These are phyloP conservation scores for Castanea mollissima DNA, from an alignment of 306 rosid genomes.

Conservation along the genomic window DNA sequence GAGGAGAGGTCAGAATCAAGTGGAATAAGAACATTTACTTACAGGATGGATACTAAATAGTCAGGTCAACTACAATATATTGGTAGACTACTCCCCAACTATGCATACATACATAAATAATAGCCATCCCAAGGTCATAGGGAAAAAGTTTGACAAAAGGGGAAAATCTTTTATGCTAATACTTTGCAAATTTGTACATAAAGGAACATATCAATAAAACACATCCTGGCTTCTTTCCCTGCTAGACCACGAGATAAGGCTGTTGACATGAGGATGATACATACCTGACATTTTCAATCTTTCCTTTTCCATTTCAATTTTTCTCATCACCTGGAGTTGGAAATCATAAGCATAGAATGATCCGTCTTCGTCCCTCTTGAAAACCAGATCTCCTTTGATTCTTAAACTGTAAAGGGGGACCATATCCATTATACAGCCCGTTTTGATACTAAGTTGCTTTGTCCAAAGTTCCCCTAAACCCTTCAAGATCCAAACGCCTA, in stretches of 20 bases:
- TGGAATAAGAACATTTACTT: neutral
- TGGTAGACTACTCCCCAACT: neutral
- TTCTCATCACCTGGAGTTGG: conserved; percentile 27
- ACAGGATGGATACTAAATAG: neutral
- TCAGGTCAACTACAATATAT: neutral
- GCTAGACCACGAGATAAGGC: conserved; percentile 45
- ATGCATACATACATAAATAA: neutral
- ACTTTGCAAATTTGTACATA: neutral
- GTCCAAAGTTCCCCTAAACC: conserved; percentile 41
- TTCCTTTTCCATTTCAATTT: conserved; percentile 10
- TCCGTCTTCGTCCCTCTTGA: conserved; percentile 33
- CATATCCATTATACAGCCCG: conserved; percentile 38
- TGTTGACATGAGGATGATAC: conserved; percentile 42
- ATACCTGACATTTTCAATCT: neutral
- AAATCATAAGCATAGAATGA: conserved; percentile 38
- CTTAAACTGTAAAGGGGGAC: conserved; percentile 39
- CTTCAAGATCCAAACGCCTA: conserved; percentile 50
- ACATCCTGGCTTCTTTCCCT: neutral
- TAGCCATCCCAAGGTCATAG: too few species aligned
- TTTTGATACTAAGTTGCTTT: conserved; percentile 40
- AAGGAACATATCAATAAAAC: neutral
- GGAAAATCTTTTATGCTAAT: neutral
- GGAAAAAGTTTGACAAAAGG: neutral
- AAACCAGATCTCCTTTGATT: conserved; percentile 41
- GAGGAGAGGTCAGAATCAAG: neutral